Evolutionary conservation across 2,329 filamentous ascomycete species (phyloP), one percentile per base, ranked within the genome.

Genomic region (Paracoccidioides brasiliensis): DNA sequence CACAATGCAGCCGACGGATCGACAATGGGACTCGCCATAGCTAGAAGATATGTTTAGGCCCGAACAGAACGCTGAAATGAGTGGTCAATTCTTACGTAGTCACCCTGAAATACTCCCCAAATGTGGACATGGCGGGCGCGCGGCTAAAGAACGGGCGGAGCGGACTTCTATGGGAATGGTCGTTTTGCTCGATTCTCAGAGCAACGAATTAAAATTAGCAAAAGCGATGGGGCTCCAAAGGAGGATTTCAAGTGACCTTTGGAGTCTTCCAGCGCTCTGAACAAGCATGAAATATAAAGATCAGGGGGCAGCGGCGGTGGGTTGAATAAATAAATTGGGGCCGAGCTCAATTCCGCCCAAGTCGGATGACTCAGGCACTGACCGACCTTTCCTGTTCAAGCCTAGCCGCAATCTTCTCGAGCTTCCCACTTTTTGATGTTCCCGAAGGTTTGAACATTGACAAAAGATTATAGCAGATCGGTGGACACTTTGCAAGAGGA

Each of bases 1-100:
- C 72, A 97, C 85, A 66, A 97, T 96, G 76, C 41, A 53, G 41
- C 52, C 52, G n/a, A 97, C 90, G 37, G 86, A 91, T 66, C 84
- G 85, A 76, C 91, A 94, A 75, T 96, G 91, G 56, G 88, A 94
- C 72, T 90, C 86, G 69, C 86, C 86, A 75, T 88, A 88, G 67
- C 82, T 82, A 69, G 30, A 53, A 55, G 35, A 37, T 22, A 50
- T 65, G 53, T 65, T 66, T 67, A 56, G 48, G 56, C 12, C 41
- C 22, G 45, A 62, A 56, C 53, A 46, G 40, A 50, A 56, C 22
- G 22, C 41, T 59, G 53, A 59, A 53, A 55, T 32, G 52, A 45
- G 10, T 40, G 41, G 30, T n/a, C 38, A 48, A 62, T 41, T 30
- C 60, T 44, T 85, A 85, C 68, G 86, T 91, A 57, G 85, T 88